Percentiles rank a stretch among this genome's conserved stretches.
phyloP scores from a whole-genome alignment of 2,329 filamentous ascomycete species.

The Ophiostoma fasciatum region DNA sequence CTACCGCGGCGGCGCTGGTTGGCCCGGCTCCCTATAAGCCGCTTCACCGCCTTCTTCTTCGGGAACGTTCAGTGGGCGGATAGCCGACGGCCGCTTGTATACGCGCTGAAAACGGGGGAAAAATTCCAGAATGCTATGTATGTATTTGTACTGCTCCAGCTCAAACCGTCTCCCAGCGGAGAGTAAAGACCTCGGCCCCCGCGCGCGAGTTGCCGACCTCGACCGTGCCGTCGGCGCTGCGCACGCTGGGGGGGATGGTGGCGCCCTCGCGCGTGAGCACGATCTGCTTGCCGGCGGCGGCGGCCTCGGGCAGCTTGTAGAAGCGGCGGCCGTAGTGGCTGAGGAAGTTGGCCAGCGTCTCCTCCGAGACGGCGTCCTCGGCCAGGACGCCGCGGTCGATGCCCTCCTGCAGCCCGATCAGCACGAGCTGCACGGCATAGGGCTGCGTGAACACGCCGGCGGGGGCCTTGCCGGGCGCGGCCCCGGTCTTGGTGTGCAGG shows the following conservation, averaged over 20 bases:
- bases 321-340: slow-evolving; percentile 37
- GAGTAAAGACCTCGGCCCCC: slow-evolving; percentile 26
- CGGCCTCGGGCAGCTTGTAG: slow-evolving; percentile 27
- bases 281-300: slow-evolving; percentile 16
- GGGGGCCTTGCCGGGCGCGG: slow-evolving; percentile 34
- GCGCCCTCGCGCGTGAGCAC: slow-evolving; percentile 26
- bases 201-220: slow-evolving; percentile 30
- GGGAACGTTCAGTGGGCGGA: background rate
- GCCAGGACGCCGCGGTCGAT: slow-evolving; percentile 36
- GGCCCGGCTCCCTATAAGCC: background rate
- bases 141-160: too few species aligned
- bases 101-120: background rate
- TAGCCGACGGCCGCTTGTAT: slow-evolving; percentile 2
- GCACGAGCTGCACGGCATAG: slow-evolving; percentile 42
- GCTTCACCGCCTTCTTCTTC: slow-evolving; percentile 6
- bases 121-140: background rate
- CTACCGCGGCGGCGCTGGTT: slow-evolving; percentile 4
- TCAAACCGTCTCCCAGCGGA: slow-evolving; percentile 19
- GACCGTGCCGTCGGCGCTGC: slow-evolving; percentile 21
- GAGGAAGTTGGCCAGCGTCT: slow-evolving; percentile 39
- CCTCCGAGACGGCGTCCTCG: slow-evolving; percentile 37
- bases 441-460: slow-evolving; percentile 74
- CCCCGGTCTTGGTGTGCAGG: slow-evolving; percentile 39
- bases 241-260: slow-evolving; percentile 24
- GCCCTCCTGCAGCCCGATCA: slow-evolving; percentile 48